Evolutionary conservation across 345 rosid genomes (phyloP), one percentile per base, ranked within the genome.

Genomic region (Conringia planisiliqua): DNA sequence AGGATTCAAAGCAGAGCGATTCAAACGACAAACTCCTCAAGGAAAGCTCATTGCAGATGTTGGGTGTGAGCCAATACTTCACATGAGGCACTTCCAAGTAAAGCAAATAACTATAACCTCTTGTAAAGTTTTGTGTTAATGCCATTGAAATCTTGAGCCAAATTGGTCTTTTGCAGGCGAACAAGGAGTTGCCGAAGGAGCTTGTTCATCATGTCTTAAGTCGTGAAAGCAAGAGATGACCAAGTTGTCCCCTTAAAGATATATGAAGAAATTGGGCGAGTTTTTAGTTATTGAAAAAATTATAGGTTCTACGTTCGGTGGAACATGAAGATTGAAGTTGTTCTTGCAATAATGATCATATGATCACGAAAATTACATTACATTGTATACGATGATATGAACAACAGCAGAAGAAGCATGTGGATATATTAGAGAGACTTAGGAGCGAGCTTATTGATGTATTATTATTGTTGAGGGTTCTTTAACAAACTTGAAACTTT

Each of bases 81-180:
- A 95, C 85, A 95, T 95, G 99, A 86, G 99, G 68, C 88, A 92
- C 83, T 95, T 95, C 85, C 99, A 92, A 90, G 98, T 90, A 17
- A 47, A 10, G 17, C 22, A 47, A 36, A 42, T 3, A 40, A 4
- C 2, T 55, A 11, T 4, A 10, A 17, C 48, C 29, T 5, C 43
- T 24, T 30, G 3, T 22, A 40, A 27, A 10, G 2, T 36, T 68
- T 51, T 16, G 33, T 4, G 56, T 20, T 40, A 10, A 16, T 32
- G 48, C 57, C 42, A 29, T 67, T 44, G 3, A 13, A 39, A 24
- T 50, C 63, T 61, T 39, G 30, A 68, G 64, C 47, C 27, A 18
- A 57, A 70, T 51, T 1, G 0, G 13, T 57, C 13, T 60, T 66
- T 59, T 61, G 62, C 85, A 93, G 98, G 93, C 91, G 16, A 83